Evolutionary conservation across 2,329 filamentous ascomycete species (phyloP).

Genomic region (Fusarium vanettenii): DNA sequence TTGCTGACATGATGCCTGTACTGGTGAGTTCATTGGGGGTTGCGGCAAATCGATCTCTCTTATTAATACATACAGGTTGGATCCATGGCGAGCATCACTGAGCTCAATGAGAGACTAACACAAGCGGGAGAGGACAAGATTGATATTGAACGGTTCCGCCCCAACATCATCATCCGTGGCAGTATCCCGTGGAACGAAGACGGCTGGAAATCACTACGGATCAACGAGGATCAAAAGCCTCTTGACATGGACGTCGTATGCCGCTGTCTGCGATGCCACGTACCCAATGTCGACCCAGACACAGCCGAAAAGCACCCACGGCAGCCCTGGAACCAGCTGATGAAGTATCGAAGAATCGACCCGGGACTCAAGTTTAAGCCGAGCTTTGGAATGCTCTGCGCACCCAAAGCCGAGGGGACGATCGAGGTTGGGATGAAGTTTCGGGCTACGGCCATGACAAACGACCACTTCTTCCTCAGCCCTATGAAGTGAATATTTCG

Average conservation of each 20-base stretch:
- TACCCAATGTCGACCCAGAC: constrained; percentile 74
- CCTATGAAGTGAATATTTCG: constrained; percentile 38
- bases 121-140: constrained; percentile 57
- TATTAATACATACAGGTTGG: constrained; percentile 66
- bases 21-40: constrained; percentile 11
- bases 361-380: constrained; percentile 72
- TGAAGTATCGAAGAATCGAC: constrained; percentile 70
- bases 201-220: constrained; percentile 69
- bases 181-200: constrained; percentile 71
- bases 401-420: constrained; percentile 64
- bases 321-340: constrained; percentile 71
- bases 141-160: constrained; percentile 71
- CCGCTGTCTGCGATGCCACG: constrained; percentile 69
- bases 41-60: constrained; percentile 57
- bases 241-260: constrained; percentile 68
- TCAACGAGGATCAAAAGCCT: constrained; percentile 44
- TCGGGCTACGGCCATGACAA: constrained; percentile 67
- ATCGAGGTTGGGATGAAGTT: constrained; percentile 69
- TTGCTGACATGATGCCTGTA: constrained; percentile 60
- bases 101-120: constrained; percentile 66
- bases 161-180: constrained; percentile 71
- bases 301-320: constrained; percentile 67
- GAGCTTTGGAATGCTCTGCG: constrained; percentile 75
- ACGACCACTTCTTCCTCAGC: constrained; percentile 57
- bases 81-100: constrained; percentile 65